These are phyloP conservation scores for Lentinula sp. DNA, from an alignment of 768 basidiomycete genomes.

Conservation along the genomic window DNA sequence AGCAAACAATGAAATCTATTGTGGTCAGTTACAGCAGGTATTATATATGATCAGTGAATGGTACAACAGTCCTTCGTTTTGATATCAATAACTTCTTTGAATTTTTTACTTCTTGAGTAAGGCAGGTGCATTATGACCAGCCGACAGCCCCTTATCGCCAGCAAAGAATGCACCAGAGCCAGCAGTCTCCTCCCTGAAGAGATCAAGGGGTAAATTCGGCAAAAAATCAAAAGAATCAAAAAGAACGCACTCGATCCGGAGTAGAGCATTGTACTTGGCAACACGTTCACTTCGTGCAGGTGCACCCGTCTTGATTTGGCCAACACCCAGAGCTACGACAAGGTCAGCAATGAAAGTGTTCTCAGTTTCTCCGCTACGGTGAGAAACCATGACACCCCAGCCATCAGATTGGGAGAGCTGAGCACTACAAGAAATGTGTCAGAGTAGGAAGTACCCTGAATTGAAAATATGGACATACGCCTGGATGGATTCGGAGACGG, in stretches of 20 bases:
- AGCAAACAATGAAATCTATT: neutral
- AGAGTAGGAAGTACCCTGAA: neutral
- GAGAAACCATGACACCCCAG: conserved; percentile 99
- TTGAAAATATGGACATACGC: conserved; percentile 54
- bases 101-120: conserved; percentile 57
- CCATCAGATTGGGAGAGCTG: conserved; percentile 93
- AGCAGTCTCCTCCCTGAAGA: conserved; percentile 67
- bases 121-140: conserved; percentile 67
- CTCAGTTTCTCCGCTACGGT: conserved; percentile 98
- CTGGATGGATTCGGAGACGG: conserved; percentile 97
- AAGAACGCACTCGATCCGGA: conserved; percentile 79
- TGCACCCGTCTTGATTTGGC: conserved; percentile 98
- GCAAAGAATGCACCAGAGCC: conserved; percentile 65
- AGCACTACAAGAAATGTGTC: conserved; percentile 45
- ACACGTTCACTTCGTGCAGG: conserved; percentile 96
- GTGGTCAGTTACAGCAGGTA: neutral
- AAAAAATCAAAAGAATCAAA: neutral
- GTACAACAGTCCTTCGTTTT: neutral
- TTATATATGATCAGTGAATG: neutral
- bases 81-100: neutral
- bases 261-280: conserved; percentile 86
- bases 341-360: conserved; percentile 96
- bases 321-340: conserved; percentile 84
- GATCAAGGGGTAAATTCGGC: conserved; percentile 4
- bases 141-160: conserved; percentile 74